These are phyloP conservation scores for Cucumis hystrix DNA, from an alignment of 306 rosid species.

Conservation along the genomic window DNA sequence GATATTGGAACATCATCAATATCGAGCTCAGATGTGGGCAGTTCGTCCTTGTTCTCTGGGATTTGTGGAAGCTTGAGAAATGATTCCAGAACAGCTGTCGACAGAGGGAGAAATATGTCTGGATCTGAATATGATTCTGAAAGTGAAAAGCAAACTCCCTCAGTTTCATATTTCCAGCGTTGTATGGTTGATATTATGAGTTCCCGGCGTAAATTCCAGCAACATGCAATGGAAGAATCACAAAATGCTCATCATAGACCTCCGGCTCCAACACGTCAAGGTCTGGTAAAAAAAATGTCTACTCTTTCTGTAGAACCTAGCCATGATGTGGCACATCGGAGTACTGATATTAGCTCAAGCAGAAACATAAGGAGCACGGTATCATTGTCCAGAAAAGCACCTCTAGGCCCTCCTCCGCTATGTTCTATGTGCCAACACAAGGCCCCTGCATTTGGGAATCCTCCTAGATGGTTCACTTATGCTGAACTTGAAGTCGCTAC, in stretches of 20 bases:
- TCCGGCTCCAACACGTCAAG: conserved; percentile 35
- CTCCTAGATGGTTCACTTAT: conserved; percentile 90
- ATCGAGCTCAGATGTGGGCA: conserved; percentile 75
- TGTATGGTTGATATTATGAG: conserved; percentile 49
- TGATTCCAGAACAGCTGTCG: conserved; percentile 23
- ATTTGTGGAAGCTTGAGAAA: conserved; percentile 31
- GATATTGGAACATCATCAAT: conserved; percentile 81
- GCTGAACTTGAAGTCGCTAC: conserved; percentile 80
- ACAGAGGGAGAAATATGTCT: conserved; percentile 26
- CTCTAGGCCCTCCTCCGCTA: conserved; percentile 83
- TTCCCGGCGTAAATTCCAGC: conserved; percentile 32
- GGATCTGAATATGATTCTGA: conserved; percentile 52
- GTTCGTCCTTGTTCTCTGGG: conserved; percentile 41
- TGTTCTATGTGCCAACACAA: conserved; percentile 96
- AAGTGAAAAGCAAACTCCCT: conserved; percentile 45
- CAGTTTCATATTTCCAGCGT: conserved; percentile 53
- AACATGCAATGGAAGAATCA: conserved; percentile 18
- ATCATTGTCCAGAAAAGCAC: conserved; percentile 37
- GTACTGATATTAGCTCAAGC: conserved; percentile 52
- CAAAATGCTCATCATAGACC: conserved; percentile 25
- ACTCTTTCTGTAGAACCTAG: conserved; percentile 44
- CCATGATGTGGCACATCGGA: conserved; percentile 27
- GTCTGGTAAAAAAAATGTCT: conserved; percentile 42
- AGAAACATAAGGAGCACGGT: conserved; percentile 68
- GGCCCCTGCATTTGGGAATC: conserved; percentile 81